Evolutionary conservation across 2,329 filamentous ascomycete species (phyloP), one percentile per base, ranked within the genome.

Genomic region (Cladophialophora bantiana): DNA sequence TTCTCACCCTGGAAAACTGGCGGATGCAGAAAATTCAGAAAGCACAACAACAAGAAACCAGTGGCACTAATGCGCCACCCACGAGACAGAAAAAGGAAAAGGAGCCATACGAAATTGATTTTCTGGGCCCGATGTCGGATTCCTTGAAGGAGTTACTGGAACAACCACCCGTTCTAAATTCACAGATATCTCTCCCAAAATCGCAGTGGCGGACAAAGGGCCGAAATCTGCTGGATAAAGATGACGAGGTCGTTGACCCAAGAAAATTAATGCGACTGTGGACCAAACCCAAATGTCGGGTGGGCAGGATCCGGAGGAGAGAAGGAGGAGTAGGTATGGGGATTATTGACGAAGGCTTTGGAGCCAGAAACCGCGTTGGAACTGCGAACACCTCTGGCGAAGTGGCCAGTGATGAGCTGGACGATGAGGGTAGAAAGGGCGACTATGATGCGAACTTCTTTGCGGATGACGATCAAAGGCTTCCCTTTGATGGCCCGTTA

Each of bases 381-480:
- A 80, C 91, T 87, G 77, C 88, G 35, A 62, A 60, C 34, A 36
- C 53, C n/a, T 40, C 15, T 36, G 55, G 15, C 18, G 38, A 53
- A 7, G 63, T 55, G 9, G 36, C 12, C 40, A 62, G 68, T 31
- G 62, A 67, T 18, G 69, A 71, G 13, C 72, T 75, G 45, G 88
- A 88, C 53, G 87, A 88, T 54, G 84, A 80, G 1, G 85, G 85
- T 2, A 83, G 65, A 50, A 71, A 71, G 54, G 94, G 94, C 68
- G 90, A 96, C 75, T 99, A 98, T 78, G 93, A 98, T 77, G 94
- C 95, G 66, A 91, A 98, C 78, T 99, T 98, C 85, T 99, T 98
- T 83, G 80, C 80, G 12, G 90, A 95, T 74, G 95, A 98, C 74
- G 82, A 83, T 69, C 81, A 80, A 36, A 62, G 70, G 48, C 52